These are phyloP conservation scores for slime mould (Dictyostelium discoideum) DNA, from an alignment of 78 protist genomes.

Conservation along the genomic window DNA sequence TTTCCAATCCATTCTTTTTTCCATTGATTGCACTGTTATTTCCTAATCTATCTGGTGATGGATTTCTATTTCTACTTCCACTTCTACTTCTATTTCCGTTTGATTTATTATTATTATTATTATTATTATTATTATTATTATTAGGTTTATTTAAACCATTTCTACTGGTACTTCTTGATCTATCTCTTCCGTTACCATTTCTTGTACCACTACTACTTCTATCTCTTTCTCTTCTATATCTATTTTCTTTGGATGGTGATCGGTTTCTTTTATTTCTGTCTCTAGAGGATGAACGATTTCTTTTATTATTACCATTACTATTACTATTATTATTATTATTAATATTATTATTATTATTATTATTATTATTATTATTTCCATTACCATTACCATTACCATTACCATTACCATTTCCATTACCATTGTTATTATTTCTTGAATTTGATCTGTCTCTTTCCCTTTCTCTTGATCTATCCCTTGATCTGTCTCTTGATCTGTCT, in stretches of 20 bases:
- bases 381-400: too few relatives aligned
- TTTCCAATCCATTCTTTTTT: not conserved
- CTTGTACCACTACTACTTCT: not conserved
- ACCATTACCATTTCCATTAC: not conserved
- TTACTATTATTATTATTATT: too few relatives aligned
- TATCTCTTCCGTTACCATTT: conserved; percentile 19
- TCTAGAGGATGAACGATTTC: not conserved
- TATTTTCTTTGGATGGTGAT: not conserved
- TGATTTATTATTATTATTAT: not conserved
- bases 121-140: not conserved
- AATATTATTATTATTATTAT: not conserved
- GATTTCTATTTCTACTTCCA: not conserved
- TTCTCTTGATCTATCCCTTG: not conserved
- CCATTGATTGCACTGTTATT: not conserved
- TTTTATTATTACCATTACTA: not conserved
- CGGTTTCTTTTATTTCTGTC: not conserved
- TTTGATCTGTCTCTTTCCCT: not conserved
- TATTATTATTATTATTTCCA: not conserved
- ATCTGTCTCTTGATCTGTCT: conserved; percentile 1
- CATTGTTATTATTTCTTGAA: not conserved
- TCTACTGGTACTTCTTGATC: not conserved
- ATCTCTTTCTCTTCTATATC: conserved; percentile 2
- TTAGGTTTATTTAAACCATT: not conserved
- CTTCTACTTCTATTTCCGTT: not conserved
- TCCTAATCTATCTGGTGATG: not conserved